Evolutionary conservation across 352 stramenopile species (phyloP).

Genomic region (Globisporangium parvum): DNA sequence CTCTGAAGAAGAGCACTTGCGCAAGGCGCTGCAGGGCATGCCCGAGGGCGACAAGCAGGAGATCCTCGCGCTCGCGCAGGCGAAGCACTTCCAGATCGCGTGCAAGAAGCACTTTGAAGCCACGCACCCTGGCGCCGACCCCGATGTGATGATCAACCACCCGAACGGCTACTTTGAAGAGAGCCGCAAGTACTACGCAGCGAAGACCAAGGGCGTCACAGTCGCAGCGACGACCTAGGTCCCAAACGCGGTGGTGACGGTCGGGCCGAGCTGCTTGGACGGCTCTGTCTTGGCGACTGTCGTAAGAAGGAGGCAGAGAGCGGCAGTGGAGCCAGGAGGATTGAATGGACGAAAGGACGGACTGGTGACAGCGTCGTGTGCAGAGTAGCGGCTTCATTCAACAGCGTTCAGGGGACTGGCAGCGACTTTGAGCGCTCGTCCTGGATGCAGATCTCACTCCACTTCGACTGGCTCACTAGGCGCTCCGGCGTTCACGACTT

Average conservation of each 20-base stretch:
- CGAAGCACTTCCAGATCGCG: slow-evolving; percentile 96
- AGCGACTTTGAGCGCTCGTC: neutral
- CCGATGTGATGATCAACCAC: slow-evolving; percentile 96
- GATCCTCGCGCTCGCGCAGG: slow-evolving; percentile 90
- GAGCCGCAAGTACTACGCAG: slow-evolving; percentile 90
- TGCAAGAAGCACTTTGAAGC: slow-evolving; percentile 98
- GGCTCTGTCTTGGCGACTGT: no score
- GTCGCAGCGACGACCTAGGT: slow-evolving; percentile 18
- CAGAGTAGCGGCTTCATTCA: no score
- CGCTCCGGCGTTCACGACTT: slow-evolving; percentile 24
- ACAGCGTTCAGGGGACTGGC: no score
- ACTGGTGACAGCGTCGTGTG: no score
- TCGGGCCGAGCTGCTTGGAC: neutral
- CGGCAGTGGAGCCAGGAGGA: no score
- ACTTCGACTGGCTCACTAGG: slow-evolving; percentile 1
- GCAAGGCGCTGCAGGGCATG: slow-evolving; percentile 78
- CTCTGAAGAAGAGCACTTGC: slow-evolving; percentile 92
- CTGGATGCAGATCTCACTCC: neutral
- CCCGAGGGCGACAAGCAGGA: slow-evolving; percentile 85
- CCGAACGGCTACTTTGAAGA: slow-evolving; percentile 98
- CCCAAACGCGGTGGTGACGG: neutral
- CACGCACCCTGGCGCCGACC: slow-evolving; percentile 78
- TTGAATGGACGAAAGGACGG: no score
- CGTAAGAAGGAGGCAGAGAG: no score
- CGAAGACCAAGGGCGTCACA: slow-evolving; percentile 71